Evolutionary conservation across 2,329 filamentous ascomycete species (phyloP).

Genomic region (Penicillium thymicola): DNA sequence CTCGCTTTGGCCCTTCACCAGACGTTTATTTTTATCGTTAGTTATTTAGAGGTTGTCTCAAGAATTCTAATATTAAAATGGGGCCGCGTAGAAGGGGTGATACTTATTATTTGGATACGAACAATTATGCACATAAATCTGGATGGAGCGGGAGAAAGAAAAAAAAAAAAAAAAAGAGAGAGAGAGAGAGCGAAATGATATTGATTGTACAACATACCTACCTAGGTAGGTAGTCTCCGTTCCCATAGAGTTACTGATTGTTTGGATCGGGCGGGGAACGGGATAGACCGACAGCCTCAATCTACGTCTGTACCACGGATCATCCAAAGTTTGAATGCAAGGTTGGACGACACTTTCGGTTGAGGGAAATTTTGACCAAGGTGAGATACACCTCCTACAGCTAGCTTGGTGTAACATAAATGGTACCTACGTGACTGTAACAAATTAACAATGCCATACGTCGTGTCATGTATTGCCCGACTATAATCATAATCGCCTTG

Average conservation of each 20-base stretch:
- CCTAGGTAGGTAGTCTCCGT: background rate
- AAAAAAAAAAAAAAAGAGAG: background rate
- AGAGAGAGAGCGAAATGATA: no score
- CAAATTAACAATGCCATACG: background rate
- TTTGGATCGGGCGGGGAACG: background rate
- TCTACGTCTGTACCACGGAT: background rate
- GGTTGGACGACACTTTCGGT: no score
- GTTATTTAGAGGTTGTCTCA: background rate
- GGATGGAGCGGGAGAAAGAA: no score
- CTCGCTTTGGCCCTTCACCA: background rate
- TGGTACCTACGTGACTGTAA: background rate
- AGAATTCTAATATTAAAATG: background rate
- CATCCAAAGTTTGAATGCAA: background rate
- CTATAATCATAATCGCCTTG: background rate
- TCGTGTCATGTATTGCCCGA: background rate
- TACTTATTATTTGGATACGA: background rate
- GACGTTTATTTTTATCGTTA: background rate
- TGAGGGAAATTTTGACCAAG: background rate
- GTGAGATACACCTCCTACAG: background rate
- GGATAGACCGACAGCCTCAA: background rate
- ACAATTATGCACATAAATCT: background rate
- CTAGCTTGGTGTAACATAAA: background rate
- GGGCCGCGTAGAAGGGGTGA: background rate
- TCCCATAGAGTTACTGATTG: background rate
- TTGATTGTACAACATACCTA: no score